phyloP scores from a whole-genome alignment of 306 rosid genomes.

The Cercis canadensis region DNA sequence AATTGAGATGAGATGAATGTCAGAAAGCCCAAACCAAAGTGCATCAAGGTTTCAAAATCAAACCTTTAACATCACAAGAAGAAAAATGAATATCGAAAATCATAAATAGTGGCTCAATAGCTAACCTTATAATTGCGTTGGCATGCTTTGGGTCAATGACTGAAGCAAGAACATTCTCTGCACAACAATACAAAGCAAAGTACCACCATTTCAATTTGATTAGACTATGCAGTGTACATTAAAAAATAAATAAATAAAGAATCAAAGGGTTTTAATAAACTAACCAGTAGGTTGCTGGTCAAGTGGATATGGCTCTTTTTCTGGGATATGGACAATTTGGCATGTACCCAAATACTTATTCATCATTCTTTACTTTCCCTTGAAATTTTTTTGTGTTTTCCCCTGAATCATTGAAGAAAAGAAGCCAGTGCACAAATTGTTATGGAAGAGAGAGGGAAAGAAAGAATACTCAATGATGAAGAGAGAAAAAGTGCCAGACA shows the following conservation, averaged over 20 bases:
- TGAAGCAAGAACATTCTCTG: constrained; percentile 70
- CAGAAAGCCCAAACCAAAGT: not conserved
- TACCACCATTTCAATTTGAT: not conserved
- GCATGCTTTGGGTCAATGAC: constrained; percentile 69
- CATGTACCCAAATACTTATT: constrained; percentile 19
- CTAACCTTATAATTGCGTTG: constrained; percentile 76
- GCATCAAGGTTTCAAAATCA: not conserved
- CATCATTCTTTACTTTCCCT: not conserved
- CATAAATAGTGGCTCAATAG: not conserved
- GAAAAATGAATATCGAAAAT: not conserved
- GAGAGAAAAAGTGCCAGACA: too few species aligned
- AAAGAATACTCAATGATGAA: too few species aligned
- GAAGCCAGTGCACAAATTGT: not conserved
- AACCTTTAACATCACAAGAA: not conserved
- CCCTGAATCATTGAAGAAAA: not conserved
- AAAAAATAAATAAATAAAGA: not conserved
- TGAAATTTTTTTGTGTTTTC: not conserved
- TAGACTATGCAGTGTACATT: not conserved
- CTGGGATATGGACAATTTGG: constrained; percentile 72
- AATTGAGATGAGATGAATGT: too few species aligned
- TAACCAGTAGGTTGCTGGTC: constrained; percentile 76
- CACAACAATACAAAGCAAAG: not conserved
- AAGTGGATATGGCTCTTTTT: constrained; percentile 57
- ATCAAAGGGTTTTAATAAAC: not conserved
- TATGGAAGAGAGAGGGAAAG: too few species aligned